Evolutionary conservation across 2,329 filamentous ascomycete genomes (phyloP), one percentile per base, ranked within the genome.

Genomic region (Aspergillus fumigatiaffinis): DNA sequence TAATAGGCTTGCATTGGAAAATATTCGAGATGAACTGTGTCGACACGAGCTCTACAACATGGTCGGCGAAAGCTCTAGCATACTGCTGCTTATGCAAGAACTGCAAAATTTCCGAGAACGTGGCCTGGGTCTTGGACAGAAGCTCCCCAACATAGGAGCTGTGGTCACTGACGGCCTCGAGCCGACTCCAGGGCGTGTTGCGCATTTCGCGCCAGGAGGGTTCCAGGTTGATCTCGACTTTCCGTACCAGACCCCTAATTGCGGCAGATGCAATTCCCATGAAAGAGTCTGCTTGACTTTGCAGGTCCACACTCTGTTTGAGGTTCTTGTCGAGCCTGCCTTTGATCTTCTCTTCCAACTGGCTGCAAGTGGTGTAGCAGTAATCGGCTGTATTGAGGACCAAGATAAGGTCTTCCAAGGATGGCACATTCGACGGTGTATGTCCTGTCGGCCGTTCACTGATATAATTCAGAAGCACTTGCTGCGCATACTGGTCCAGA

Each of bases 351-450:
- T 97, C 92, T 72, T 97, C 93, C 0, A 99, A 82, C 70, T 97
- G 93, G 50, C 87, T 92, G 51, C 92, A 94, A 29, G 96, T 97
- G 26, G 86, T 86, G 70, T 97, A 93, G 84, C 94, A 99, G 73
- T 97, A 99, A 70, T 99, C 94, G 0, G 94, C 93, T 1, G 94
- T 97, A 71, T 99, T 99, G 50, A 99, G 80, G 1, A 97, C 92
- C 3, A 96, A 79, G 14, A 97, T 84, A 3, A 90, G 84, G 61
- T 96, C 89, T 66, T 96, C 87, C 2, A 94, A 62, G 6, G 73
- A 73, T 1, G 77, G 76, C n/a, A 73, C 65, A 52, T 72, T 76
- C 0, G 83, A 83, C 1, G 84, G 82, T 2, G 80, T 82, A 57
- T 80, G 78, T 60, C 82, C 67, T 68, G 82, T 73, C 64, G 81